Evolutionary conservation across 1,284 basidiomycete genomes (phyloP).

Genomic region (Testicularia cyperi): DNA sequence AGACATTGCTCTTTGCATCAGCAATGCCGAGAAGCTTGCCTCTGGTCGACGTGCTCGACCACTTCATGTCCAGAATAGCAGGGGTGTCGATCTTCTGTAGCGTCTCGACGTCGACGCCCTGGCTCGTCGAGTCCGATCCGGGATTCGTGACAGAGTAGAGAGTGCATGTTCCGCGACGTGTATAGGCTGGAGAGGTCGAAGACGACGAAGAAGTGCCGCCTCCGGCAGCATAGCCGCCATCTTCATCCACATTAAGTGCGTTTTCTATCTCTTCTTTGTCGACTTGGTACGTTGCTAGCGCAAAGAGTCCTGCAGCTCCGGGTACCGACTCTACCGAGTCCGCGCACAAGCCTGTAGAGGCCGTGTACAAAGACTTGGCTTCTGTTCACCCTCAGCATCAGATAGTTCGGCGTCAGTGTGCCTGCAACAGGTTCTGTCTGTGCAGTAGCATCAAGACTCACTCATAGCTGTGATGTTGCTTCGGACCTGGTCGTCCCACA

Average conservation of each 20-base stretch:
- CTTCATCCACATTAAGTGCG: constrained; percentile 5
- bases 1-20: constrained; percentile 39
- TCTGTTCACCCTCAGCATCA: no score
- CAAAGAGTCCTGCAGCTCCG: constrained; percentile 36
- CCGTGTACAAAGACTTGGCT: constrained; percentile 28
- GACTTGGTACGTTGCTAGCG: constrained; percentile 57
- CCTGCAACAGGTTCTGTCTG: no score
- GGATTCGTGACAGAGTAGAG: constrained; percentile 14
- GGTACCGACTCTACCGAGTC: constrained; percentile 57
- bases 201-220: no score
- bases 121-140: neutral
- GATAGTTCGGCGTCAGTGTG: no score
- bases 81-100: constrained; percentile 31
- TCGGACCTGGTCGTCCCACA: no score
- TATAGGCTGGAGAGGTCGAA: constrained; percentile 34
- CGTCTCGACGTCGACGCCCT: constrained; percentile 5
- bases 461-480: no score
- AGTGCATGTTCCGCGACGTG: constrained; percentile 42
- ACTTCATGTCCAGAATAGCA: constrained; percentile 58
- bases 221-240: constrained; percentile 6
- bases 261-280: constrained; percentile 46
- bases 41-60: constrained; percentile 26
- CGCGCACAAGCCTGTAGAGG: constrained; percentile 51
- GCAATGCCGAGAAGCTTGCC: constrained; percentile 38
- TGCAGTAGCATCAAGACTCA: no score